Percentiles rank a stretch among this genome's conserved stretches.
Evolutionary conservation across 1,284 basidiomycete species (phyloP).

Genomic region (Amylostereum areolatum): DNA sequence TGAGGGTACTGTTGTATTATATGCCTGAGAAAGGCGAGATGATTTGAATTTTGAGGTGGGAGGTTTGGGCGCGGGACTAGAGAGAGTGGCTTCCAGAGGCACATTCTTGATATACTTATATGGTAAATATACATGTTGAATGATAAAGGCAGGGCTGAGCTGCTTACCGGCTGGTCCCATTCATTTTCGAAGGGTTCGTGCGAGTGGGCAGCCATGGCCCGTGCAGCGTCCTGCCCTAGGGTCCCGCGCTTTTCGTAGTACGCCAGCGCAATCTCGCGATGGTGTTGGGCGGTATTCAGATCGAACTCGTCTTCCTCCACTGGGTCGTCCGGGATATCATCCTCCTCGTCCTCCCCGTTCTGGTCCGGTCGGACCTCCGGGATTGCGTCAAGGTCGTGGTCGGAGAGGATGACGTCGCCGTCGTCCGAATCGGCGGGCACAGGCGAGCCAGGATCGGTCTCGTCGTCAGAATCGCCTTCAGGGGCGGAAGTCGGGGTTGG

Average conservation of each 20-base stretch:
- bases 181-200: conserved; percentile 34
- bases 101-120: conserved; percentile 27
- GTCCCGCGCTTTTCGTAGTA: conserved; percentile 57
- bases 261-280: conserved; percentile 67
- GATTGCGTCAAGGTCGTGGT: conserved; percentile 5
- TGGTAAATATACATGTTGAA: conserved; percentile 14
- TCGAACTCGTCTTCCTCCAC: conserved; percentile 45
- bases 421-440: conserved; percentile 42
- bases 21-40: conserved; percentile 39
- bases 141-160: background rate
- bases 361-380: too few species aligned
- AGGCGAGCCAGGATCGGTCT: conserved; percentile 30
- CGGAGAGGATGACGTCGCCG: conserved; percentile 27
- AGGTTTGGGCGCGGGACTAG: conserved; percentile 34
- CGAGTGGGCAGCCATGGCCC: conserved; percentile 42
- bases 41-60: conserved; percentile 60
- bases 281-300: conserved; percentile 55
- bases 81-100: conserved; percentile 32
- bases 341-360: conserved; percentile 17
- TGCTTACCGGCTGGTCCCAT: conserved; percentile 41
- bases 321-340: conserved; percentile 8
- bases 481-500: conserved; percentile 14
- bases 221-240: conserved; percentile 46
- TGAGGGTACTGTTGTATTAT: conserved; percentile 23
- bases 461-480: conserved; percentile 42